A percentile compares a stretch with the other conserved stretches of the same genome.
Evolutionary conservation across 305 asterid species (phyloP).

Genomic region (Fraxinus ornus): DNA sequence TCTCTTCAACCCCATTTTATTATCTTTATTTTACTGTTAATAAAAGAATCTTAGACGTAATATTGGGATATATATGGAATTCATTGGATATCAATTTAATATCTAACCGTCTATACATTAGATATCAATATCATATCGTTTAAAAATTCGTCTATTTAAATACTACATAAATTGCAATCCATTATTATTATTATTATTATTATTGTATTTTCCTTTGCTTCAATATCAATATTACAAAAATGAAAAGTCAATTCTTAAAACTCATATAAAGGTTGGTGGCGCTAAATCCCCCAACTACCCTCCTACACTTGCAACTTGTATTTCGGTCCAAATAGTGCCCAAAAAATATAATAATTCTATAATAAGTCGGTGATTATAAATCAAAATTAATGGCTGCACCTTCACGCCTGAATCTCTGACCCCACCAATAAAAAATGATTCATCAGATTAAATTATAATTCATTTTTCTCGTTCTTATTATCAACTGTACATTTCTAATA

Average conservation of each 20-base stretch:
- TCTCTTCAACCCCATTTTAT: background rate
- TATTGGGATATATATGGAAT: background rate
- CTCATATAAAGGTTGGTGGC: background rate
- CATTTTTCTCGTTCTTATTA: too few relatives aligned
- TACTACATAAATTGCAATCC: background rate
- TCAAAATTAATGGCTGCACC: background rate
- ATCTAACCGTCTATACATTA: too few relatives aligned
- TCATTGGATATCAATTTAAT: background rate
- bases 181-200: too few relatives aligned
- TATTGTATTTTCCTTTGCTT: background rate
- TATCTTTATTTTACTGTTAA: background rate
- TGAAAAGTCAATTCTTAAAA: background rate
- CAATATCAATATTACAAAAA: background rate
- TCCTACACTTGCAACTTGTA: background rate
- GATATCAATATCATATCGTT: too few relatives aligned
- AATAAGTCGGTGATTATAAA: background rate
- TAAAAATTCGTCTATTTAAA: too few relatives aligned
- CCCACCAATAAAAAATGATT: background rate
- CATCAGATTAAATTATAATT: too few relatives aligned
- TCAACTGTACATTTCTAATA: too few relatives aligned
- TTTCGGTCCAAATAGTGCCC: background rate
- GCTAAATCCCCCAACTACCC: background rate
- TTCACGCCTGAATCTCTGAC: background rate
- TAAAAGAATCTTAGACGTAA: too few relatives aligned
- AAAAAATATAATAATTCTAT: too few relatives aligned